Conservation (phyloP, 2,329 filamentous ascomycete genomes). For the Penicillium sp. region DNA sequence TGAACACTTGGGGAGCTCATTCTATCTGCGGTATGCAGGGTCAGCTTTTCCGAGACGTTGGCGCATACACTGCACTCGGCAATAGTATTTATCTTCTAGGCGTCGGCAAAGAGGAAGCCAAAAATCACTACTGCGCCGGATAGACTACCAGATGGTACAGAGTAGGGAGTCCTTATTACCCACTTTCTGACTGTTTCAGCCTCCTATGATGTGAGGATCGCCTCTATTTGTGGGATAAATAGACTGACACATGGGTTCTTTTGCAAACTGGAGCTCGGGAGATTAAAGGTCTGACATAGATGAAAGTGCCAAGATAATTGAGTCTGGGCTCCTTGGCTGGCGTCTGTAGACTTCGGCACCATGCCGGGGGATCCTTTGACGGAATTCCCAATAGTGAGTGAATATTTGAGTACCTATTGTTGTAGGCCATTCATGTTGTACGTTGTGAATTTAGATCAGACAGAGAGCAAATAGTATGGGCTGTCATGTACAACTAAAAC, state of each 20-base stretch:
- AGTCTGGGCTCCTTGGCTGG: neutral
- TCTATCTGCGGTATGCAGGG: constrained; percentile 4
- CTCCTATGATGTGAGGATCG: neutral
- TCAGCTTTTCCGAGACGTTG: neutral
- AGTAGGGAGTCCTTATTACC: neutral
- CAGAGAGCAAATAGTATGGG: no score
- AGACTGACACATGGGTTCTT: neutral
- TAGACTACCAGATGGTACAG: no score
- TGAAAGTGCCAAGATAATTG: constrained; percentile 17
- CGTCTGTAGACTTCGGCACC: no score
- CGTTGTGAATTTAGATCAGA: no score
- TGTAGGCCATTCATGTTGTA: no score
- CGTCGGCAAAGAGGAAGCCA: neutral
- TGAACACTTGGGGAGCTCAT: neutral
- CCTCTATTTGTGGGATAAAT: constrained; percentile 1
- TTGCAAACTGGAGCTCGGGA: constrained; percentile 4
- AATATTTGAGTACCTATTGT: no score
- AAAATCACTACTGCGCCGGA: neutral
- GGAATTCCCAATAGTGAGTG: no score
- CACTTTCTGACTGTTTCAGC: constrained; percentile 3
- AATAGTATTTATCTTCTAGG: neutral
- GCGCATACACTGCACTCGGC: constrained; percentile 5
- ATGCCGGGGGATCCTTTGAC: no score
- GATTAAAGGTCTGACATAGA: constrained; percentile 22
- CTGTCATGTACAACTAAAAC: no score